A percentile compares a stretch with the other conserved stretches of the same genome.
Evolutionary conservation across 2,329 filamentous ascomycete genomes (phyloP).

Genomic region (Fusarium xyrophilum): DNA sequence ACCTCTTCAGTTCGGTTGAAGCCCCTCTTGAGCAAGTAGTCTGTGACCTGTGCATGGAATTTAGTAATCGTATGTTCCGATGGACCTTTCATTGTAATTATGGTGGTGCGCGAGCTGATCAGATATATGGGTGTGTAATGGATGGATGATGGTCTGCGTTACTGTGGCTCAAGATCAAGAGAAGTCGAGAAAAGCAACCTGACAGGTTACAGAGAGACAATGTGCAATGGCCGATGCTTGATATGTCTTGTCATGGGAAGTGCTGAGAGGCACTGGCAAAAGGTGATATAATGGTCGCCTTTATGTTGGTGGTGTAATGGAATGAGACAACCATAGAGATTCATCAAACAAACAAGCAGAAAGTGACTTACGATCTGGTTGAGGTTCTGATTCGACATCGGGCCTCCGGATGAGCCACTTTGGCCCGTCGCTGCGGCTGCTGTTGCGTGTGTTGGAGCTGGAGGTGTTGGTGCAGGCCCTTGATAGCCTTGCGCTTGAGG

Average conservation of each 20-base stretch:
- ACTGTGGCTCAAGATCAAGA: neutral
- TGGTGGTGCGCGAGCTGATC: neutral
- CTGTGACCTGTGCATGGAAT: conserved; percentile 68
- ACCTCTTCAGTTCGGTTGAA: conserved; percentile 93
- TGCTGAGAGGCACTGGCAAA: neutral
- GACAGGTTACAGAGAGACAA: neutral
- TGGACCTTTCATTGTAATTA: neutral
- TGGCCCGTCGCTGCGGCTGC: conserved; percentile 40
- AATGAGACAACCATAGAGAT: neutral
- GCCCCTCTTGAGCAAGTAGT: conserved; percentile 94
- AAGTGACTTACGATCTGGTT: conserved; percentile 86
- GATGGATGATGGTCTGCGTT: neutral
- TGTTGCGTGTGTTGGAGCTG: conserved; percentile 41
- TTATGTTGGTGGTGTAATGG: neutral
- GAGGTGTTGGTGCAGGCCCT: conserved; percentile 46
- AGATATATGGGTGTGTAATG: neutral
- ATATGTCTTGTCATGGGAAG: neutral
- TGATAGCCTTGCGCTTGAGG: conserved; percentile 43
- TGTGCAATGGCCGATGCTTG: neutral
- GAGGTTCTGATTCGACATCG: conserved; percentile 84
- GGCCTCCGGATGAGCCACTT: conserved; percentile 45
- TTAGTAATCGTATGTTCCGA: neutral
- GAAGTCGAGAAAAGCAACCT: neutral
- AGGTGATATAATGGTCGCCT: neutral
- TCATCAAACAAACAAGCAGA: neutral